Base-by-base conservation (phyloP, 2,329 filamentous ascomycete species). In the Myriosclerotinia curreyana region DNA sequence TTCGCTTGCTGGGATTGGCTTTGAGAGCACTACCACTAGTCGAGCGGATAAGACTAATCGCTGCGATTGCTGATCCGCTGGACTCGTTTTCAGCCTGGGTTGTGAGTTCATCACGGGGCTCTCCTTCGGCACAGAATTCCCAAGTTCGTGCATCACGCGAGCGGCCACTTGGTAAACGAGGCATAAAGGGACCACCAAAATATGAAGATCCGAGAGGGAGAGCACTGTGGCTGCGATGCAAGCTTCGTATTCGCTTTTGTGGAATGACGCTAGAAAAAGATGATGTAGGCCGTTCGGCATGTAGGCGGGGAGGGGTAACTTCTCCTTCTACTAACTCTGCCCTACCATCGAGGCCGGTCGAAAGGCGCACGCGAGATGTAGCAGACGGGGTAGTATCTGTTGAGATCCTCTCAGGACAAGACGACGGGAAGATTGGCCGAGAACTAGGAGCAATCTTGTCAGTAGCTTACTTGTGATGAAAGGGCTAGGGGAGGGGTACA, bases 131-230 rank as follows among this genome's bases (percentile, higher is more conserved):
- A 78, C 90, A 93, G 64, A 92, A 92, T 73, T 96, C 91, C 94
- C 94, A 97, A 8, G 89, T 90, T 59, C 92, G 87, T 22, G 92
- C 91, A 75, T 97, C 91, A 62, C 91, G 87, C 64, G 93, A 96
- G 64, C 94, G 85, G 62, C 91, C 91, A 64, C 87, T 86, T 42
- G 79, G 78, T 22, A 88, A 78, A 44, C 80, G 80, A 25, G 83
- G 84, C 34, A 83, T 81, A 28, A 68, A 65, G 14, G 71, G 64
- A 17, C 48, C 22, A 46, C 38, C 62, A n/a, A 66, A 36, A 28
- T 66, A 38, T 12, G 82, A 82, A 5, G 83, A 86, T 66, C 84
- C 77, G 64, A 82, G 79, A 46, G 82, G 79, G 46, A 88, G 77
- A 22, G 88, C 87, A 74, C 89, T 94, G 69, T 86, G 86, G 74